Base-by-base conservation (phyloP, 352 stramenopile species). In the Phytophthora colocasiae region DNA sequence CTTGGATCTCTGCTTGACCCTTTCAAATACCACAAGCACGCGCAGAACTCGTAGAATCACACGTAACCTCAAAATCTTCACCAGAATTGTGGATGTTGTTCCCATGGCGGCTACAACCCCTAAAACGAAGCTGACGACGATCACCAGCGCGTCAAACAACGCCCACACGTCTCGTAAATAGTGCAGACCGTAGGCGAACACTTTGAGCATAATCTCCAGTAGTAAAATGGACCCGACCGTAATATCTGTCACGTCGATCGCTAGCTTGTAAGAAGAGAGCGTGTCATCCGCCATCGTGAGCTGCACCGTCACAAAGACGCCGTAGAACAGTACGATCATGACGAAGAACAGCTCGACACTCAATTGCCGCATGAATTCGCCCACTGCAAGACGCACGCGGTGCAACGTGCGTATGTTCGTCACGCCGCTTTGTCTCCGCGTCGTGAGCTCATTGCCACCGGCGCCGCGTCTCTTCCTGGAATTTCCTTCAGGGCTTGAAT, bases 321-420 rank as follows among this genome's bases (percentile, higher is more conserved):
- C 89, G 67, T 96, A 94, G 58, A 74, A 77, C 26, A 96, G 77
- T 52, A 96, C 84, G 66, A 95, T 92, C 73, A 94, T 91, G 36
- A 93, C 85, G 66, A 96, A 96, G 58, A 96, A 96, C 24, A 95
- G 61, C 66, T 96, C 85, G 24, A 96, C 89, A 63, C 88, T 89
- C 4, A 96, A 71, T 58, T 89, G 75, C 27, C 81, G 82, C 83
- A 96, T 93, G 61, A 94, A 95, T 54, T 91, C 81, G 56, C 87
- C 87, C 5, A 96, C 75, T 7, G 60, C 36, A 14, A 90, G 52
- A 0, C 85, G 83, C 4, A 87, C 36, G 24, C 74, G 80, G 45
- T 92, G 75, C 49, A 82, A 47, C 0, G 67, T 41, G 12, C 70
- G 71, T 34, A 89, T 7, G 9, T 72, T 63, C 10, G 63, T 36